A percentile compares a stretch with the other conserved stretches of the same genome.
phyloP scores from a whole-genome alignment of 345 rosid genomes.

The Sisymbrium irio region DNA sequence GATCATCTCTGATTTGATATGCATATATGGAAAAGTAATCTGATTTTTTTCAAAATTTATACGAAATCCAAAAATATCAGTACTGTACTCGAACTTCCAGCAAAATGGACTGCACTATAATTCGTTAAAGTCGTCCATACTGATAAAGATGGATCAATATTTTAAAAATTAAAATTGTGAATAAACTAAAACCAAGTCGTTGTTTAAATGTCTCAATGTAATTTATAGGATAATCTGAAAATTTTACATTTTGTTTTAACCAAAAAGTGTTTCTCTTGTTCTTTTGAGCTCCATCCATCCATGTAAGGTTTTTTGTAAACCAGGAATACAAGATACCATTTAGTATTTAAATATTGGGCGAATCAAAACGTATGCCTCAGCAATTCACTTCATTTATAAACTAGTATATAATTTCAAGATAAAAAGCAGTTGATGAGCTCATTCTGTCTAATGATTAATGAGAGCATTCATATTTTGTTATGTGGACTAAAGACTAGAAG shows the following conservation, averaged over 20 bases:
- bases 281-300: not conserved
- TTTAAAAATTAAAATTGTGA: not conserved
- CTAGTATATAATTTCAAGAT: not conserved
- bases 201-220: not conserved
- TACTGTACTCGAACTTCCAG: not conserved
- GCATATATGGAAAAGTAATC: not conserved
- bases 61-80: not conserved
- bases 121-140: not conserved
- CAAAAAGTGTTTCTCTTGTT: not conserved
- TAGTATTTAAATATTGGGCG: not conserved
- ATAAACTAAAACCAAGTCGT: not conserved
- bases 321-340: not conserved
- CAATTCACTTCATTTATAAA: not conserved
- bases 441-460: slow-evolving; percentile 16
- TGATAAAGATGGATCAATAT: slow-evolving; percentile 8
- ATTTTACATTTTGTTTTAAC: too few relatives aligned
- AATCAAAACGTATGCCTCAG: not conserved
- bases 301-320: not conserved
- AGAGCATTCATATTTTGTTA: not conserved
- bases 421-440: slow-evolving; percentile 30
- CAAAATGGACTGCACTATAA: not conserved
- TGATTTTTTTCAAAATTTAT: not conserved
- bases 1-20: not conserved
- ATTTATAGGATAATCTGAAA: not conserved
- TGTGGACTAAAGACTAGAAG: slow-evolving; percentile 13